Conservation (phyloP, 1,284 basidiomycete species). For the Naganishia sp. region DNA sequence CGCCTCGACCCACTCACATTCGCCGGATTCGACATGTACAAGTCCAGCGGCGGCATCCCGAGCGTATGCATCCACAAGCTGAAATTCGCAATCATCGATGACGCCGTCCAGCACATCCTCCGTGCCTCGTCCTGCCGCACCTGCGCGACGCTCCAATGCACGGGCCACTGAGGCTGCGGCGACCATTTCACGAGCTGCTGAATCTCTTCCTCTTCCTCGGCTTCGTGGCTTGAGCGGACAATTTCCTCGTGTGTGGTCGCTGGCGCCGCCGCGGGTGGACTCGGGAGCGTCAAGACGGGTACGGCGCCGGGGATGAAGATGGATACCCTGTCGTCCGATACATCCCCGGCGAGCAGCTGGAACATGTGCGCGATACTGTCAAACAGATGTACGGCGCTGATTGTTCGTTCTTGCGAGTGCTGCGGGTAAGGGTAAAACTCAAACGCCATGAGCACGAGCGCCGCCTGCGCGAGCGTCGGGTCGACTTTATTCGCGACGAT, state of each 20-base stretch:
- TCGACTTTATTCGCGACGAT: slow-evolving; percentile 37
- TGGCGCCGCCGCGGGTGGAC: background rate
- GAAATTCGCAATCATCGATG: slow-evolving; percentile 36
- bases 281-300: slow-evolving; percentile 16
- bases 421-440: slow-evolving; percentile 42
- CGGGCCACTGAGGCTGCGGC: slow-evolving; percentile 34
- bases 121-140: slow-evolving; percentile 40
- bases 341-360: slow-evolving; percentile 32
- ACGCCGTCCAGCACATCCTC: slow-evolving; percentile 41
- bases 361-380: slow-evolving; percentile 38
- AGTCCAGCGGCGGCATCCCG: slow-evolving; percentile 27
- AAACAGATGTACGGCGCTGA: slow-evolving; percentile 36
- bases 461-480: slow-evolving; percentile 38
- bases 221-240: slow-evolving; percentile 3
- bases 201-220: slow-evolving; percentile 23
- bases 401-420: slow-evolving; percentile 36
- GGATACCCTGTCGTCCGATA: slow-evolving; percentile 26
- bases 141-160: slow-evolving; percentile 32
- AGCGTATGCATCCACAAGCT: slow-evolving; percentile 36
- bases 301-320: slow-evolving; percentile 28
- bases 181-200: slow-evolving; percentile 32
- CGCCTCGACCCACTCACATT: slow-evolving; percentile 35
- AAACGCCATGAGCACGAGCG: slow-evolving; percentile 40
- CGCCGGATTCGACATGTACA: slow-evolving; percentile 36
- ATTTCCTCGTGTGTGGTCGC: slow-evolving; percentile 15